phyloP scores from a whole-genome alignment of 805 yeast species.

The Vanderwaltozyma polyspora region DNA sequence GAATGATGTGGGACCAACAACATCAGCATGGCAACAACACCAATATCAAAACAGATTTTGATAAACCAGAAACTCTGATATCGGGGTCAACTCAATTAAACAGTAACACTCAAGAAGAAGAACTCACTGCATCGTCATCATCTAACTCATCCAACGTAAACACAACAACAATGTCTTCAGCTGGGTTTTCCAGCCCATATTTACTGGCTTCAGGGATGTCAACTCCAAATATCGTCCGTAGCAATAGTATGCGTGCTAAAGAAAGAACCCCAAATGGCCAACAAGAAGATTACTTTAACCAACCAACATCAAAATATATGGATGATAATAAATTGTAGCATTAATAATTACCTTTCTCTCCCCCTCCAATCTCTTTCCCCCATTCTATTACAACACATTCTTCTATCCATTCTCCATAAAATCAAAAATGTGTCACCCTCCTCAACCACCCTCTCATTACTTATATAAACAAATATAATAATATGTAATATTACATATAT shows the following conservation, averaged over 20 bases:
- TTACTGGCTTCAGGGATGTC: slow-evolving; percentile 50
- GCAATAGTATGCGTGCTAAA: slow-evolving; percentile 5
- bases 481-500: no score
- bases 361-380: no score
- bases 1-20: slow-evolving; percentile 24
- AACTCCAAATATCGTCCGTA: slow-evolving; percentile 34
- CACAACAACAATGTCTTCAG: slow-evolving; percentile 18
- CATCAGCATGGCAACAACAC: no score
- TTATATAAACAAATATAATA: no score
- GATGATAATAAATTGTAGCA: background rate
- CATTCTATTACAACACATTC: no score
- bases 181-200: slow-evolving; percentile 60
- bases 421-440: no score
- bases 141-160: slow-evolving; percentile 9
- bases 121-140: slow-evolving; percentile 8
- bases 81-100: background rate
- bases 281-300: slow-evolving; percentile 1
- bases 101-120: background rate
- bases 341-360: background rate
- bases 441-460: no score
- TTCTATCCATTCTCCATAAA: no score
- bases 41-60: background rate
- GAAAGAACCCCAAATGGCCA: background rate
- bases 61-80: background rate
- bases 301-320: background rate